phyloP scores from a whole-genome alignment of 2,329 filamentous ascomycete genomes.

The Aspergillus quadrilineatus region DNA sequence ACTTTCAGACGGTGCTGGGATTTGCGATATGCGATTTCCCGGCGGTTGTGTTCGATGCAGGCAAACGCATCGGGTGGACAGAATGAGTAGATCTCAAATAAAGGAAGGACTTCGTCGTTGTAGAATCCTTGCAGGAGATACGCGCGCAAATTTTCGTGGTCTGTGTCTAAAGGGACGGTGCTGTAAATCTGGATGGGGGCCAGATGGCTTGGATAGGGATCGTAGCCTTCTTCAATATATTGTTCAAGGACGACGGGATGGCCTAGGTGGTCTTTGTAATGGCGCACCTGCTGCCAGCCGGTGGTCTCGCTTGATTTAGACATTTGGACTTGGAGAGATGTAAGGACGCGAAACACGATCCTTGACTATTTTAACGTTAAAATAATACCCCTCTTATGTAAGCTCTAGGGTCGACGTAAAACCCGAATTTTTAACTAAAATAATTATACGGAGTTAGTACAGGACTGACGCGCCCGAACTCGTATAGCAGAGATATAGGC shows the following conservation, averaged over 20 bases:
- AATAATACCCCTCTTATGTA: no score
- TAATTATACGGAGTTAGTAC: no score
- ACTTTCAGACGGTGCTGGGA: slow-evolving; percentile 13
- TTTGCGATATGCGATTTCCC: slow-evolving; percentile 20
- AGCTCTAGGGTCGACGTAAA: no score
- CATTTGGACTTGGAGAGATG: no score
- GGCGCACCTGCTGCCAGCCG: slow-evolving; percentile 16
- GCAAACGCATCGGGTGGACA: slow-evolving; percentile 17
- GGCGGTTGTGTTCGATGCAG: slow-evolving; percentile 20
- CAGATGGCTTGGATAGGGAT: neutral
- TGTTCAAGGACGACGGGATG: slow-evolving; percentile 19
- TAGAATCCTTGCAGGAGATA: slow-evolving; percentile 16
- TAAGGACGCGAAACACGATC: no score
- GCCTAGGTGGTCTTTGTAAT: slow-evolving; percentile 19
- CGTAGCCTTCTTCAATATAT: slow-evolving; percentile 9
- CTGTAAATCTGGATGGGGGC: slow-evolving; percentile 18
- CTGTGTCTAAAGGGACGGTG: neutral
- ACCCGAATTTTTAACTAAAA: no score
- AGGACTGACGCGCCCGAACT: no score
- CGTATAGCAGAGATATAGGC: no score
- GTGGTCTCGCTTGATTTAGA: neutral
- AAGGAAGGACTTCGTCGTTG: slow-evolving; percentile 14
- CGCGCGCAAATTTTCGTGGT: slow-evolving; percentile 10
- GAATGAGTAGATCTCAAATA: slow-evolving; percentile 24
- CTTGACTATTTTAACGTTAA: no score